Evolutionary conservation across 257 asterid species (phyloP).

Genomic region (Schizonepeta tenuifolia): DNA sequence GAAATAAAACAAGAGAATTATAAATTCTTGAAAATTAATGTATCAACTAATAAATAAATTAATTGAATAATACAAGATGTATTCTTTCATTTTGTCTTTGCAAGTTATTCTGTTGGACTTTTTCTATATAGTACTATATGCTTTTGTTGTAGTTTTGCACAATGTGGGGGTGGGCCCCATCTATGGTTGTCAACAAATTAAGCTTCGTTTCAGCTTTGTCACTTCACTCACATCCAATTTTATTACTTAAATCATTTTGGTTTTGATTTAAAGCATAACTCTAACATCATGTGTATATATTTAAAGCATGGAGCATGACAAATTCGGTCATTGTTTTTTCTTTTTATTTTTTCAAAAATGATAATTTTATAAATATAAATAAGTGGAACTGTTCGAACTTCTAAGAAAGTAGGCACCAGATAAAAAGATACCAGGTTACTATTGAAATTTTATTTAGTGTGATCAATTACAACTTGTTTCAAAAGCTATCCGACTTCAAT

Average conservation of each 20-base stretch:
- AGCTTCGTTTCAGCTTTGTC: conserved; percentile 26
- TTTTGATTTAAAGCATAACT: conserved; percentile 29
- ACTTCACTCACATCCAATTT: conserved; percentile 25
- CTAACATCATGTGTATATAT: too few species aligned
- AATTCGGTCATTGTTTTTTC: neutral
- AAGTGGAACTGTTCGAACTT: neutral
- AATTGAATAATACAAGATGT: neutral
- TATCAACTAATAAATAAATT: neutral
- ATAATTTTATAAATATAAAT: neutral
- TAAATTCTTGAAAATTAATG: neutral
- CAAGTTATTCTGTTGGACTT: conserved; percentile 36
- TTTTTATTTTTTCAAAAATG: neutral
- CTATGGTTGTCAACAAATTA: conserved; percentile 31
- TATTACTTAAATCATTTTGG: conserved; percentile 30
- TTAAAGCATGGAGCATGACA: neutral
- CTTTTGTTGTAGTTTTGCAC: conserved; percentile 10
- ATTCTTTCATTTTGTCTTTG: conserved; percentile 35
- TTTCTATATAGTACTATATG: neutral
- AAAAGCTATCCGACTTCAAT: too few species aligned
- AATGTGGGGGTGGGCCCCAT: conserved; percentile 33
- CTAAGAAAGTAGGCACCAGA: neutral
- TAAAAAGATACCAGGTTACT: neutral
- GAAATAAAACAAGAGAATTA: neutral
- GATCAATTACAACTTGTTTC: too few species aligned
- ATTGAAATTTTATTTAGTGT: too few species aligned